Evolutionary conservation across 2,329 filamentous ascomycete species (phyloP).

Genomic region (Didymella glomerata): DNA sequence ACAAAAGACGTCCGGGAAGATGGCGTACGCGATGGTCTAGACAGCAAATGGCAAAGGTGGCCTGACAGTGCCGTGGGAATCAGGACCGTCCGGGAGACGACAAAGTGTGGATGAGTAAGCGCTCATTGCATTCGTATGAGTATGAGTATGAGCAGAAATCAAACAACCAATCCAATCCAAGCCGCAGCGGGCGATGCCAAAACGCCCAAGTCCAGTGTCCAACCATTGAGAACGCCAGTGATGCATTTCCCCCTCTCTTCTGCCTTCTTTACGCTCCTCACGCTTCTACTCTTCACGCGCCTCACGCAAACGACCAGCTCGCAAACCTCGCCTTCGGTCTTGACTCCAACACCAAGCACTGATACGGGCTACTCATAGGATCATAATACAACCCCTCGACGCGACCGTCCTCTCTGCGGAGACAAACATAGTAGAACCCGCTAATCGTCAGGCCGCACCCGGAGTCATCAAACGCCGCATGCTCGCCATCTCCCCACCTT

Average conservation of each 20-base stretch:
- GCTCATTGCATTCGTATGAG: no score
- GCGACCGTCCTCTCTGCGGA: constrained; percentile 56
- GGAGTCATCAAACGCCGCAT: constrained; percentile 42
- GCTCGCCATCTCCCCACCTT: constrained; percentile 28
- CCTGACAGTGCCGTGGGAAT: no score
- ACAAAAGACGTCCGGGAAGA: no score
- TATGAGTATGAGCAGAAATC: no score
- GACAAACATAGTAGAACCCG: constrained; percentile 63
- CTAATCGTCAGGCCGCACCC: constrained; percentile 60
- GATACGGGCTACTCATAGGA: constrained; percentile 63
- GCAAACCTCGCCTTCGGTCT: constrained; percentile 46
- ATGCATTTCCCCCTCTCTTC: no score
- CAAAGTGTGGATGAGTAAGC: no score
- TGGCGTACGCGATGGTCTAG: no score
- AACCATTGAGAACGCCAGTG: not conserved
- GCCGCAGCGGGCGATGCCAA: not conserved
- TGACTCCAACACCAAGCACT: constrained; percentile 58
- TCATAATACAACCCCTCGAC: constrained; percentile 64
- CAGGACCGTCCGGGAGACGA: no score
- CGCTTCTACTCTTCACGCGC: no score
- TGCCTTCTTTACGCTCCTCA: no score
- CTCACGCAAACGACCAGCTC: constrained; percentile 49
- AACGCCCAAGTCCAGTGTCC: not conserved
- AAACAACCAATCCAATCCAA: not conserved
- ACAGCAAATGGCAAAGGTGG: no score